Conservation (phyloP, 768 basidiomycete genomes). For the Collybia nuda region DNA sequence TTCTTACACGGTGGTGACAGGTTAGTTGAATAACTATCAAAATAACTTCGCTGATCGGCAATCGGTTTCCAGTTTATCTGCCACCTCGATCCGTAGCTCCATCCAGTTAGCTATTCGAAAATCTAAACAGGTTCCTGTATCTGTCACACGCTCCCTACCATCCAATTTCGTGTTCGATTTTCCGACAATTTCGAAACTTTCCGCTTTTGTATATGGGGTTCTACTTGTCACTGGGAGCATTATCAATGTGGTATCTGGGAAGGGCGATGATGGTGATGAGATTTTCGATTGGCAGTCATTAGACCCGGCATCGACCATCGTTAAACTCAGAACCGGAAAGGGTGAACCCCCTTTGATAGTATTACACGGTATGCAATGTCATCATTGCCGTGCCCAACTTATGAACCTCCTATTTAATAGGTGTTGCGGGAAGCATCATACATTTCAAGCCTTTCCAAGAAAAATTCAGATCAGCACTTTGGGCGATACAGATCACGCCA, state of each 20-base stretch:
- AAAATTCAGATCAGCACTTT: constrained; percentile 11
- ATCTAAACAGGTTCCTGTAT: too few relatives aligned
- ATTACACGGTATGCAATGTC: not conserved
- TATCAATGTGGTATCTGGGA: too few relatives aligned
- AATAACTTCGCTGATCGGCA: too few relatives aligned
- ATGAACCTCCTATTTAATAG: not conserved
- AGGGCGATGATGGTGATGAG: too few relatives aligned
- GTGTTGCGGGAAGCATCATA: constrained; percentile 1
- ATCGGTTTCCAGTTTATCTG: too few relatives aligned
- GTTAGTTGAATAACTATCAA: too few relatives aligned
- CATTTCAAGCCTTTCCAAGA: constrained; percentile 5
- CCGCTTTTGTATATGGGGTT: not conserved
- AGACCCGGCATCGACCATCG: not conserved
- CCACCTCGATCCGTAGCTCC: too few relatives aligned
- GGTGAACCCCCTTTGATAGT: constrained; percentile 4
- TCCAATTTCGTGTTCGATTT: not conserved
- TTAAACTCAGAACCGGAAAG: constrained; percentile 2
- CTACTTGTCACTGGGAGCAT: not conserved
- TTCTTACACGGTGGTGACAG: too few relatives aligned
- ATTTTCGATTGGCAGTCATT: not conserved
- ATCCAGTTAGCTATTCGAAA: too few relatives aligned
- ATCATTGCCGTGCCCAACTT: not conserved
- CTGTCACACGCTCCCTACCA: too few relatives aligned
- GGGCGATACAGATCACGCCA: constrained; percentile 13
- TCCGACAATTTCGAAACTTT: not conserved